phyloP scores from a whole-genome alignment of 176 grass and related monocot species.

The Puccinellia tenuiflora region DNA sequence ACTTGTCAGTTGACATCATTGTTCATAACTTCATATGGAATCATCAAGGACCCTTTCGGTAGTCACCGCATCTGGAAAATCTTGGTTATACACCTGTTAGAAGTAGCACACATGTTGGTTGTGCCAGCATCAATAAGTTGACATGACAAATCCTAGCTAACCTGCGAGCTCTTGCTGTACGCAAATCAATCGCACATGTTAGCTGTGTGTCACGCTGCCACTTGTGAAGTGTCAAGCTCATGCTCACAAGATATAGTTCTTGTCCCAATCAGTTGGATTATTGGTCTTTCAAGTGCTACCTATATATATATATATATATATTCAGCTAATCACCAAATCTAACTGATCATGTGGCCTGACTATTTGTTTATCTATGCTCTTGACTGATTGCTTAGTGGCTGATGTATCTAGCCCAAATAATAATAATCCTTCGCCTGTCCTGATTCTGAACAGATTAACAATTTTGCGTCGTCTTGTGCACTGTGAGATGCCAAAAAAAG shows the following conservation, averaged over 20 bases:
- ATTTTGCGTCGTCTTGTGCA: background rate
- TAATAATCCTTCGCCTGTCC: background rate
- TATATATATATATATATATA: background rate
- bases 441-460: background rate
- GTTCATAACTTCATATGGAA: background rate
- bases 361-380: slow-evolving; percentile 11
- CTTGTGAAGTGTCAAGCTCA: background rate
- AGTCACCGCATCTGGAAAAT: background rate
- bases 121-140: background rate
- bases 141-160: slow-evolving; percentile 10
- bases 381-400: background rate
- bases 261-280: background rate
- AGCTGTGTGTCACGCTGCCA: background rate
- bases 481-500: background rate
- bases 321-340: slow-evolving; percentile 19
- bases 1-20: background rate
- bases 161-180: background rate
- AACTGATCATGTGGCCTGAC: slow-evolving; percentile 12
- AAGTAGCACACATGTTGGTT: slow-evolving; percentile 6
- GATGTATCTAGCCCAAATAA: background rate
- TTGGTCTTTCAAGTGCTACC: background rate
- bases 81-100: background rate
- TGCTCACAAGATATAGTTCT: background rate
- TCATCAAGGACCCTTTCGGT: background rate
- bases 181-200: slow-evolving; percentile 15